Evolutionary conservation across 139 green algal genomes (phyloP), one percentile per base, ranked within the genome.

Genomic region (Volvox reticuliferus): DNA sequence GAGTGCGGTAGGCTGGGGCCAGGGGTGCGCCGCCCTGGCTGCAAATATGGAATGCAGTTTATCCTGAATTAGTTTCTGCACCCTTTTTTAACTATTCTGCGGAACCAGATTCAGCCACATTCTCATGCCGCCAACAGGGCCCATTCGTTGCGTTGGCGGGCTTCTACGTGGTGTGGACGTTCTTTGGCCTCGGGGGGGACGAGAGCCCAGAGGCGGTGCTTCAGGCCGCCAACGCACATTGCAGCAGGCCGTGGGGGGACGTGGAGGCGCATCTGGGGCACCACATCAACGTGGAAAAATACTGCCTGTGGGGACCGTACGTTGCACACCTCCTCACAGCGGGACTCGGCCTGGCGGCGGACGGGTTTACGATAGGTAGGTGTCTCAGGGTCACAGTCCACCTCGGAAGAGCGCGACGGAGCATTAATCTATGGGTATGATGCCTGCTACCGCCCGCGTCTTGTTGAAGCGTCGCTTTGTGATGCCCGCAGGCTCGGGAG

Each of bases 221-320:
- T 12, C 28, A 68, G 36, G 93, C 92, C 0, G 89, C 86, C 0
- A 63, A 79, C 20, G 30, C 37, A 14, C 94, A 94, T 71, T 98
- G 95, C 81, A 83, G 22, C 0, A 81, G 73, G 78, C 83, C 85
- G 21, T 97, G 96, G 96, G 28, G 33, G 5, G 61, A 67, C 30
- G 75, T 94, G 65, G 28, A 91, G 33, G 18, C 62, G 9, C 35
- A 69, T 3, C 63, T 93, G 61, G 94, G 91, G 1, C 81, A 89
- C 24, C 92, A 97, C 69, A 91, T 95, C 3, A 95, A 96, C 61
- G 89, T 95, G 21, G 97, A 98, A 32, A 88, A 90, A 24, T 98
- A 99, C 93, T 99, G 97, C 94, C 96, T 98, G 87, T 95, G 97
- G 91, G 96, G 94, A 6, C 94, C 94, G 0, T 99, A 98, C 83